phyloP scores from a whole-genome alignment of 1,139 yeast species.

The Suhomyces wounanorum region DNA sequence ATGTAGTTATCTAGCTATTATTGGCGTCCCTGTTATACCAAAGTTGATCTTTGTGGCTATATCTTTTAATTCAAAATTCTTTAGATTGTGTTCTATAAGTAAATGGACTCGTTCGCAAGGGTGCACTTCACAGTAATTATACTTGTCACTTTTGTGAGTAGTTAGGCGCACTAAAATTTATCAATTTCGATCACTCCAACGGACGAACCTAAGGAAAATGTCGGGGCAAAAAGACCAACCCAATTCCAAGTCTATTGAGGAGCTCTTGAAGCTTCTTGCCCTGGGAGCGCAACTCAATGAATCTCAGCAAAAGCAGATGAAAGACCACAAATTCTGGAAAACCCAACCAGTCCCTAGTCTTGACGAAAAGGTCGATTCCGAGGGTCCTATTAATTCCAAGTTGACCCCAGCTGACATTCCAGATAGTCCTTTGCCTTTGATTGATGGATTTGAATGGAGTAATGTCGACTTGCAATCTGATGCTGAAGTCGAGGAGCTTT shows the following conservation, averaged over 20 bases:
- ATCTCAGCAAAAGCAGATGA: slow-evolving; percentile 66
- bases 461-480: slow-evolving; percentile 66
- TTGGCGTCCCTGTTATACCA: no score
- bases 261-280: slow-evolving; percentile 50
- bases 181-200: background rate
- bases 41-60: no score
- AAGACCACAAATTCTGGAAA: slow-evolving; percentile 95
- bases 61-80: no score
- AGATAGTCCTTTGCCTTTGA: slow-evolving; percentile 65
- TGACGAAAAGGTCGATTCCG: slow-evolving; percentile 63
- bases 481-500: slow-evolving; percentile 69
- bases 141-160: background rate
- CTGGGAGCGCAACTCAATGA: slow-evolving; percentile 58
- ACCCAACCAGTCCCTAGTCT: slow-evolving; percentile 92
- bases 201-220: slow-evolving; percentile 4
- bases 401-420: slow-evolving; percentile 76
- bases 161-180: background rate
- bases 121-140: no score
- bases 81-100: no score
- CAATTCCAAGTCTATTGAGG: slow-evolving; percentile 45
- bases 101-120: no score
- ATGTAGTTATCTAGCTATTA: no score
- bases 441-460: slow-evolving; percentile 86
- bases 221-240: slow-evolving; percentile 13
- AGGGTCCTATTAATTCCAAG: slow-evolving; percentile 77